These are phyloP conservation scores for Debaryomyces fabryi DNA, from an alignment of 1,139 yeast genomes.

Conservation along the genomic window DNA sequence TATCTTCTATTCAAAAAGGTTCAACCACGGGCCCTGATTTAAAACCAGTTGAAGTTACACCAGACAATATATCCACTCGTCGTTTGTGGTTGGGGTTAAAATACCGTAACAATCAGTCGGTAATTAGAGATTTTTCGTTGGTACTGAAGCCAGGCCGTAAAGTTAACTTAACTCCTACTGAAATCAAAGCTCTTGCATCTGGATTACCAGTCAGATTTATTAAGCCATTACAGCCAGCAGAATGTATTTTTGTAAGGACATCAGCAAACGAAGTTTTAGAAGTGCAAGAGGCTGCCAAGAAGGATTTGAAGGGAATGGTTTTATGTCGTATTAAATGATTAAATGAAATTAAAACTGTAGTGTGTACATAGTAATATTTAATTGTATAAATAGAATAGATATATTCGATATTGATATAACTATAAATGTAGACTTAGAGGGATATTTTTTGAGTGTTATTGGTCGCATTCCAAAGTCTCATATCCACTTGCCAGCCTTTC, in stretches of 20 bases:
- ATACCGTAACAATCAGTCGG: constrained; percentile 80
- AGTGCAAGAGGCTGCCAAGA: constrained; percentile 81
- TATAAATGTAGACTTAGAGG: constrained; percentile 16
- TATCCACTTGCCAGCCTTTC: constrained; percentile 87
- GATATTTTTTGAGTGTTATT: constrained; percentile 30
- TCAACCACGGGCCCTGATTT: constrained; percentile 88
- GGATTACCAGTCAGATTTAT: constrained; percentile 78
- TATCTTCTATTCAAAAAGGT: constrained; percentile 83
- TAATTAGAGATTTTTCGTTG: constrained; percentile 68
- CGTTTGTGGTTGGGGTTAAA: constrained; percentile 91
- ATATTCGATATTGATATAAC: constrained; percentile 3
- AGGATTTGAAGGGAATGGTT: constrained; percentile 73
- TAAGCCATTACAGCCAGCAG: constrained; percentile 88
- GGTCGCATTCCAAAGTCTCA: constrained; percentile 69
- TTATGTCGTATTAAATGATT: constrained; percentile 72
- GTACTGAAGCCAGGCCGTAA: constrained; percentile 86
- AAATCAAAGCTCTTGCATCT: constrained; percentile 70
- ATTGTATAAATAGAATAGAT: constrained; percentile 9
- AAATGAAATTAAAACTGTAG: background rate
- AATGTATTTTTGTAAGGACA: constrained; percentile 69
- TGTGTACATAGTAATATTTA: constrained; percentile 7
- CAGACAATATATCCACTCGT: constrained; percentile 83
- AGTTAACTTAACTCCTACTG: constrained; percentile 63
- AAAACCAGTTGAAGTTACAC: constrained; percentile 76
- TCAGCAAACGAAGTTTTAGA: constrained; percentile 62